Evolutionary conservation across 306 rosid species (phyloP), one percentile per base, ranked within the genome.

Genomic region (Pyrus pyrifolia): DNA sequence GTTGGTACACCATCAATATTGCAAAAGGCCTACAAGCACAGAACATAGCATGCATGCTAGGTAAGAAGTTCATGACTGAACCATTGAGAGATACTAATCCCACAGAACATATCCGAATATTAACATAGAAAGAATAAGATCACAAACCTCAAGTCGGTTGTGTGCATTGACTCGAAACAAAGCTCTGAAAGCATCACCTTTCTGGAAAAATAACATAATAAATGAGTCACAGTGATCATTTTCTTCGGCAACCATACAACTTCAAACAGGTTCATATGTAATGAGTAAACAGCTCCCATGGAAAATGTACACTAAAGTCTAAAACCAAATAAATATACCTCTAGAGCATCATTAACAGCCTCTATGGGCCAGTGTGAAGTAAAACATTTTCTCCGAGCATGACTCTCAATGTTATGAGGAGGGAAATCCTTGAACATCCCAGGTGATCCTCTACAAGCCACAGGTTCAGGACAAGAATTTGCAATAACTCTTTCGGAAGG

Each of bases 111-210:
- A 38, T 66, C 70, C 70, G n/a, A 25, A 21, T 25, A 17, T 9
- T 59, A 18, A 42, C 17, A 42, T 2, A 66, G 46, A 72, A 75
- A 42, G 70, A 59, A 64, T 64, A 64, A 17, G 44, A 70, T 70
- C 35, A 58, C 83, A 73, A 77, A 92, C 98, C 97, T 95, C 98
- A 52, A 81, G 70, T 81, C 86, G 88, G 73, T 95, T 90, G 86
- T 89, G 91, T 23, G 92, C 96, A 82, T 95, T 95, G 83, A 95
- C 96, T 61, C 58, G 90, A 76, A 95, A 89, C 69, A 82, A 76
- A 81, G 97, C 92, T 87, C 81, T 95, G 59, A 88, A 90, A 77
- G 78, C 83, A 76, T 82, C 89, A 51, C 96, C 96, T 74, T 77
- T 90, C 98, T 95, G 95, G 87, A 80, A 49, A 84, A 62, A 81